These are phyloP conservation scores for Penicillium atrosanguineum DNA, from an alignment of 495 filamentous ascomycete species.

Conservation along the genomic window DNA sequence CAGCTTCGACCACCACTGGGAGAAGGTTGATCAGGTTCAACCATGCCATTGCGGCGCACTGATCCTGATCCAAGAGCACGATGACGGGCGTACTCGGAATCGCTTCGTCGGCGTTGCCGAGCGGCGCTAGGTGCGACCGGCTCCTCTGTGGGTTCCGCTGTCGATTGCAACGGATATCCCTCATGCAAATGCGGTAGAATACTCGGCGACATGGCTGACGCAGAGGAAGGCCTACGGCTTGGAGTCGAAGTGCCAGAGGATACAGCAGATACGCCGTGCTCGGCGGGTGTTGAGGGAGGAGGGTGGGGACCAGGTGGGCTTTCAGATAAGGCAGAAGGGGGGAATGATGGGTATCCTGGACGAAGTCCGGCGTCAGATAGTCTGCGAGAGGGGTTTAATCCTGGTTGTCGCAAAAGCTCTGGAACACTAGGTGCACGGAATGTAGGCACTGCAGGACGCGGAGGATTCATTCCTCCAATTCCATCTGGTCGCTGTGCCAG, in stretches of 20 bases:
- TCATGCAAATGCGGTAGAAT: slow-evolving; percentile 35
- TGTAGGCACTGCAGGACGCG: slow-evolving; percentile 49
- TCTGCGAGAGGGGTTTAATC: slow-evolving; percentile 29
- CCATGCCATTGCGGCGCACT: slow-evolving; percentile 62
- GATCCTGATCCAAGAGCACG: slow-evolving; percentile 61
- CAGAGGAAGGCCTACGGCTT: slow-evolving; percentile 51
- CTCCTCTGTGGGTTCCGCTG: slow-evolving; percentile 28
- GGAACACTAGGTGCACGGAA: slow-evolving; percentile 39
- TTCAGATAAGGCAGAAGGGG: slow-evolving; percentile 48
- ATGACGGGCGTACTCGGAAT: slow-evolving; percentile 60
- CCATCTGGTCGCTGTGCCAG: slow-evolving; percentile 37
- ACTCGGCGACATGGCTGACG: slow-evolving; percentile 44
- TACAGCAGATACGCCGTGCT: slow-evolving; percentile 55
- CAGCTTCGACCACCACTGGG: slow-evolving; percentile 60
- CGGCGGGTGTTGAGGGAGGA: slow-evolving; percentile 68
- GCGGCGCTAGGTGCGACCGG: slow-evolving; percentile 27
- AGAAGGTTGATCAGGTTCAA: slow-evolving; percentile 58
- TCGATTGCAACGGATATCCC: slow-evolving; percentile 32
- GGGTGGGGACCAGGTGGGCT: slow-evolving; percentile 62
- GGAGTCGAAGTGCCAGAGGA: slow-evolving; percentile 58
- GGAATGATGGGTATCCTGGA: slow-evolving; percentile 23
- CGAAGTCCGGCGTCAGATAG: slow-evolving; percentile 38
- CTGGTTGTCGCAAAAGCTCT: slow-evolving; percentile 46
- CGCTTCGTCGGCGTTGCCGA: slow-evolving; percentile 57
- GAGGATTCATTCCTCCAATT: slow-evolving; percentile 48